phyloP scores from a whole-genome alignment of 2,329 filamentous ascomycete genomes.

The Pseudogymnoascus verrucosus region DNA sequence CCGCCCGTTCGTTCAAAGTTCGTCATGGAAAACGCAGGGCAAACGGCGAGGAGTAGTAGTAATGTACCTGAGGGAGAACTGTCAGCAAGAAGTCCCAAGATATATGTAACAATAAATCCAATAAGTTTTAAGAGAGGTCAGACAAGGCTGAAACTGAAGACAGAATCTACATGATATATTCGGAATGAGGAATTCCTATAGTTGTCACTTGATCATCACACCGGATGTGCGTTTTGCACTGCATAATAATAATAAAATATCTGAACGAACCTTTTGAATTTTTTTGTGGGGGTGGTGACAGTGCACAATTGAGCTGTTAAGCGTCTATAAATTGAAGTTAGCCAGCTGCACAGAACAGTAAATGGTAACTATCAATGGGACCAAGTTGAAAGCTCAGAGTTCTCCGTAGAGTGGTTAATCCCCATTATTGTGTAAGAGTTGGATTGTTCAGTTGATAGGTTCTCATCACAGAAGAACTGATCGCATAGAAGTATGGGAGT shows the following conservation, averaged over 20 bases:
- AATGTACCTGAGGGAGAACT: slow-evolving; percentile 26
- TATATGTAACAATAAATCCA: slow-evolving; percentile 9
- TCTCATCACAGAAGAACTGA: slow-evolving; percentile 31
- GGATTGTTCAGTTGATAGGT: slow-evolving; percentile 34
- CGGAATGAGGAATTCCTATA: slow-evolving; percentile 31
- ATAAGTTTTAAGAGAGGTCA: slow-evolving; percentile 26
- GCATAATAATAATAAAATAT: slow-evolving; percentile 11
- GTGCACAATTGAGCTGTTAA: background rate
- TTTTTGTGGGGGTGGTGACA: background rate
- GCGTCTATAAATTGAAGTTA: slow-evolving; percentile 4
- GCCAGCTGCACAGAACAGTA: background rate
- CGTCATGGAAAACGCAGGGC: slow-evolving; percentile 28
- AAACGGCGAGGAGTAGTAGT: background rate
- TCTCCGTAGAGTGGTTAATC: slow-evolving; percentile 27
- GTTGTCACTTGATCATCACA: slow-evolving; percentile 30
- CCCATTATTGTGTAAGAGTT: slow-evolving; percentile 34
- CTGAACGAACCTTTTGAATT: slow-evolving; percentile 24
- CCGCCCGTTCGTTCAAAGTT: slow-evolving; percentile 40
- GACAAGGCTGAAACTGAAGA: slow-evolving; percentile 38
- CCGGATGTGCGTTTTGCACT: slow-evolving; percentile 16
- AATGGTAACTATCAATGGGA: slow-evolving; percentile 1
- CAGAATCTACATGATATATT: slow-evolving; percentile 32
- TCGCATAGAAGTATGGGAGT: slow-evolving; percentile 10
- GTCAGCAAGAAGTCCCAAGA: slow-evolving; percentile 17
- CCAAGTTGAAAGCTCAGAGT: slow-evolving; percentile 27